Evolutionary conservation across 805 yeast genomes (phyloP), one percentile per base, ranked within the genome.

Genomic region (Candida sithepensis): DNA sequence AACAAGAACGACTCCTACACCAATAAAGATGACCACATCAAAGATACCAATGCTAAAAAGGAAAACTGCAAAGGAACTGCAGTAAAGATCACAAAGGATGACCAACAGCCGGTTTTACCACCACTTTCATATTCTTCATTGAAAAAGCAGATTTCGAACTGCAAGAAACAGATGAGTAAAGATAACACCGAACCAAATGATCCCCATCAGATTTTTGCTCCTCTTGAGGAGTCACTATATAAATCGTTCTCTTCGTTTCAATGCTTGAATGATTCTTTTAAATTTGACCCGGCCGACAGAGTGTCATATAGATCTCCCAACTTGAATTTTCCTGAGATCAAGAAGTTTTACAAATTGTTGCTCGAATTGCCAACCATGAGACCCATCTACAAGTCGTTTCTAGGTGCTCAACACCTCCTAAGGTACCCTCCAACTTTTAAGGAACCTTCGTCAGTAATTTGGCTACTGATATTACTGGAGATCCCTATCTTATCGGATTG

Each of bases 381-480:
- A 45, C 92, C 92, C 0, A 71, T 81, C 46, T 77, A 69, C 52
- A 73, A 71, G 43, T 70, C 89, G 32, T 61, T 88, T 18, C 55
- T 69, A 4, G 78, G 84, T 0, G 74, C 79, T 2, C 67, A 77
- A 40, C 72, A 72, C 6, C 67, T 82, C 2, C 64, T 88, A 20
- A 79, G 75, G 48, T 71, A 81, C 23, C 81, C 82, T 1, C 68
- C 72, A 5, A 59, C 59, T 0, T 51, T 71, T 37, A 60, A 70
- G 7, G 66, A 71, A 12, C 75, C 83, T 0, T 54, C 65, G 1
- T 70, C 77, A 19, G 61, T 82, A 24, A 61, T 70, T 39, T 86
- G 88, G 84, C 55, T 88, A 1, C 64, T 88, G 16, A 78, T 88
- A 3, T 65, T 88, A 12, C 64, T 85, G 44, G 91, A 86, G 49